Percentiles rank a stretch among this genome's conserved stretches.
Conservation (phyloP, 2,329 filamentous ascomycete genomes). For the Rutstroemia sp. region DNA sequence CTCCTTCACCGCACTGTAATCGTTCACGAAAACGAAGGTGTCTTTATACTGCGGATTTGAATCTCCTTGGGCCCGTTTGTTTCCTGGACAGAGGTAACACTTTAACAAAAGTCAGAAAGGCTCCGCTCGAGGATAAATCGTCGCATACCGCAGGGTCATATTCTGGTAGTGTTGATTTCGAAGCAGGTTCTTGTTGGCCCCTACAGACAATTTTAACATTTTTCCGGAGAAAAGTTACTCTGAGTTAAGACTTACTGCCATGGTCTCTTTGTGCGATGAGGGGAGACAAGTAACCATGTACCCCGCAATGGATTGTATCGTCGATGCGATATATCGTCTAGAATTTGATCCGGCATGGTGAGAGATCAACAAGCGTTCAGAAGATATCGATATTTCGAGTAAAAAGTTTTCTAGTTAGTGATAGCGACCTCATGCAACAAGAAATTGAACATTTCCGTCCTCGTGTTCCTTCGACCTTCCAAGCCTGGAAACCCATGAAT, state of each 20-base stretch:
- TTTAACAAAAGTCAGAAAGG: conserved; percentile 32
- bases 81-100: conserved; percentile 93
- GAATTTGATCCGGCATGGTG: conserved; percentile 67
- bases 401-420: too few species aligned
- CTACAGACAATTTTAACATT: conserved; percentile 35
- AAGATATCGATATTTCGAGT: too few species aligned
- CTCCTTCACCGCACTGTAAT: conserved; percentile 96
- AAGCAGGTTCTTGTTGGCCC: conserved; percentile 68
- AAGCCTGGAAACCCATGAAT: too few species aligned
- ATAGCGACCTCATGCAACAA: too few species aligned
- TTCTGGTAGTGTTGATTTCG: conserved; percentile 61
- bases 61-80: conserved; percentile 81
- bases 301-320: conserved; percentile 88
- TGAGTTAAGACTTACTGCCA: conserved; percentile 69
- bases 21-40: conserved; percentile 94
- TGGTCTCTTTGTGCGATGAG: conserved; percentile 90
- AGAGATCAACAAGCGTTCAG: neutral
- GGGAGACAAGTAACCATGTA: conserved; percentile 89
- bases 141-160: conserved; percentile 65
- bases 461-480: too few species aligned
- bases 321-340: conserved; percentile 94
- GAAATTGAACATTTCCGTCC: too few species aligned
- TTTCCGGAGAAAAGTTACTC: neutral
- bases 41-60: conserved; percentile 77
- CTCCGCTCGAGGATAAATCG: neutral